Evolutionary conservation across 1,139 yeast genomes (phyloP).

Genomic region (Yamadazyma diospyri): DNA sequence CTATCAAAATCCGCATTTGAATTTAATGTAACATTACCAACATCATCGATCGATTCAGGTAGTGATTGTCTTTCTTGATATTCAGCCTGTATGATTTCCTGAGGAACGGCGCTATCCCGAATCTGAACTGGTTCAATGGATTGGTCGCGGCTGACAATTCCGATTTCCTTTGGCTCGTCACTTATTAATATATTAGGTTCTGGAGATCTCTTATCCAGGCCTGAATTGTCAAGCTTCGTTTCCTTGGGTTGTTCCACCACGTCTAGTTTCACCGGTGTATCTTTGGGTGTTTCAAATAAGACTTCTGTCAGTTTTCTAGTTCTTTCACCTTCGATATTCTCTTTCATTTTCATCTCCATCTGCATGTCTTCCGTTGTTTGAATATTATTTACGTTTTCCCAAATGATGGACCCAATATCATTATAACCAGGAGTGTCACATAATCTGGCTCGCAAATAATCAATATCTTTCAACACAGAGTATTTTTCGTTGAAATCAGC

Average conservation of each 20-base stretch:
- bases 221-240: conserved; percentile 2
- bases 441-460: conserved; percentile 59
- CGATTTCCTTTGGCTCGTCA: too few species aligned
- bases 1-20: too few species aligned
- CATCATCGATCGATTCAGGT: too few species aligned
- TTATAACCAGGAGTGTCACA: conserved; percentile 63
- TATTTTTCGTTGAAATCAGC: conserved; percentile 53
- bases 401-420: conserved; percentile 59
- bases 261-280: too few species aligned
- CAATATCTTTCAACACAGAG: conserved; percentile 57
- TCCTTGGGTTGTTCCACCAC: neutral
- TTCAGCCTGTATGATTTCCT: conserved; percentile 1
- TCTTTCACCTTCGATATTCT: conserved; percentile 28
- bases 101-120: neutral
- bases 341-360: conserved; percentile 47
- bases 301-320: conserved; percentile 1
- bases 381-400: conserved; percentile 61
- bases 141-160: conserved; percentile 1
- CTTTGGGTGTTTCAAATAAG: conserved; percentile 4
- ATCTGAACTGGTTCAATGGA: conserved; percentile 1
- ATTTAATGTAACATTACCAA: neutral
- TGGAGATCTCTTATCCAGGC: too few species aligned
- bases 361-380: conserved; percentile 48
- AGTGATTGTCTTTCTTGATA: conserved; percentile 2
- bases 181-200: too few species aligned